Evolutionary conservation across 1,284 basidiomycete species (phyloP).

Genomic region (Mycosarcoma maydis): DNA sequence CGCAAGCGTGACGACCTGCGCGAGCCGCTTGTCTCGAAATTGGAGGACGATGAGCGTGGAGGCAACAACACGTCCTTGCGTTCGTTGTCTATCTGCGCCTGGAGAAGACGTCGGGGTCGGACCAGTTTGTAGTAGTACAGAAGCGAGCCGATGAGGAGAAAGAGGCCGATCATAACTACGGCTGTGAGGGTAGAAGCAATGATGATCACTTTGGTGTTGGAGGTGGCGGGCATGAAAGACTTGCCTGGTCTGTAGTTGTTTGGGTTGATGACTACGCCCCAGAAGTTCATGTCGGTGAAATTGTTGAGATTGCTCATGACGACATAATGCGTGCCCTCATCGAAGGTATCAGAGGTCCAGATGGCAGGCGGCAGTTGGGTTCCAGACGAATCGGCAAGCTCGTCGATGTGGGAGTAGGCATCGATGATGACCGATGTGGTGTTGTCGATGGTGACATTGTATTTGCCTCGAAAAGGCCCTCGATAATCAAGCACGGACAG

Average conservation of each 20-base stretch:
- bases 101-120: constrained; percentile 15
- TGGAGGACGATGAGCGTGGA: constrained; percentile 3
- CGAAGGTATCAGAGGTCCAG: constrained; percentile 32
- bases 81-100: constrained; percentile 14
- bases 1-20: constrained; percentile 16
- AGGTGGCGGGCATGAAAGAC: constrained; percentile 14
- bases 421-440: constrained; percentile 21
- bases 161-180: constrained; percentile 29
- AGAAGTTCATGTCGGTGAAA: constrained; percentile 32
- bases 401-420: constrained; percentile 20
- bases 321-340: constrained; percentile 29
- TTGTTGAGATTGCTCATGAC: constrained; percentile 37
- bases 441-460: constrained; percentile 37
- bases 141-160: constrained; percentile 25
- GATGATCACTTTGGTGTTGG: constrained; percentile 31
- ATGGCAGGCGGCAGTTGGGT: constrained; percentile 24
- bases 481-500: constrained; percentile 36
- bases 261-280: constrained; percentile 42
- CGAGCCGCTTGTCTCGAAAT: background rate
- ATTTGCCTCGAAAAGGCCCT: constrained; percentile 25
- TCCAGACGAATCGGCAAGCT: constrained; percentile 18
- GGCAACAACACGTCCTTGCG: constrained; percentile 15
- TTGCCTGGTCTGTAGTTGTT: constrained; percentile 38
- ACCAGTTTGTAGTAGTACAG: constrained; percentile 38
- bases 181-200: constrained; percentile 37